Conservation (phyloP, 768 basidiomycete species). For the Rhodocollybia butyracea region DNA sequence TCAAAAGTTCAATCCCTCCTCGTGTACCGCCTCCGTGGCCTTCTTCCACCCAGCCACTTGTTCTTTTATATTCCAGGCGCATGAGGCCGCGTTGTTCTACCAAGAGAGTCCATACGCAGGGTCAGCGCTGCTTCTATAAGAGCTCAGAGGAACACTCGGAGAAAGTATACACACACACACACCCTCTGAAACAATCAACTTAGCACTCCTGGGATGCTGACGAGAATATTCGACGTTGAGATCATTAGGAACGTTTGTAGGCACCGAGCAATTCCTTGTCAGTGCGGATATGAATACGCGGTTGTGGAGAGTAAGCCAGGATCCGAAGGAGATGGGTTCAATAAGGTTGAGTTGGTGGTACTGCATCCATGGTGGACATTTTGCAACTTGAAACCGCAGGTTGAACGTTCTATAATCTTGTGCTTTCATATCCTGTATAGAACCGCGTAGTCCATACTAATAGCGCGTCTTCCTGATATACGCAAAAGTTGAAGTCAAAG, state of each 20-base stretch:
- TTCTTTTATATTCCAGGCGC: conserved; percentile 29
- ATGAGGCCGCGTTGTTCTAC: conserved; percentile 27
- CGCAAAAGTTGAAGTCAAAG: too few species aligned
- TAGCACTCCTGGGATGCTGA: conserved; percentile 33
- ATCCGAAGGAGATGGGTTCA: conserved; percentile 26
- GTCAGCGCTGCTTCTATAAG: not conserved
- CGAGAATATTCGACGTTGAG: conserved; percentile 34
- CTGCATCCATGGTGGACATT: too few species aligned
- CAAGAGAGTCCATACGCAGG: not conserved
- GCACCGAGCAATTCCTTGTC: conserved; percentile 30
- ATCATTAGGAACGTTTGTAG: conserved; percentile 31
- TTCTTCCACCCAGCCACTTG: conserved; percentile 28
- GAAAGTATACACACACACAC: conserved; percentile 20
- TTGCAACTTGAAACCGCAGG: too few species aligned
- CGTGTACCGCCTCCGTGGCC: conserved; percentile 31
- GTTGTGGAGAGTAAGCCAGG: conserved; percentile 30
- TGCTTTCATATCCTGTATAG: too few species aligned
- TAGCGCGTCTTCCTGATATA: too few species aligned
- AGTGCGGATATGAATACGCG: conserved; percentile 31
- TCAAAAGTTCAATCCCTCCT: too few species aligned
- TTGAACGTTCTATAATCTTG: too few species aligned
- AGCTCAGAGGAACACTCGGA: not conserved
- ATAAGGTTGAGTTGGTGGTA: conserved; percentile 16
- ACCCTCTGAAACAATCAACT: conserved; percentile 31
- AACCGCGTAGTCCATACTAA: too few species aligned